Base-by-base conservation (phyloP, 352 stramenopile species). In the Pythium rishiriense region DNA sequence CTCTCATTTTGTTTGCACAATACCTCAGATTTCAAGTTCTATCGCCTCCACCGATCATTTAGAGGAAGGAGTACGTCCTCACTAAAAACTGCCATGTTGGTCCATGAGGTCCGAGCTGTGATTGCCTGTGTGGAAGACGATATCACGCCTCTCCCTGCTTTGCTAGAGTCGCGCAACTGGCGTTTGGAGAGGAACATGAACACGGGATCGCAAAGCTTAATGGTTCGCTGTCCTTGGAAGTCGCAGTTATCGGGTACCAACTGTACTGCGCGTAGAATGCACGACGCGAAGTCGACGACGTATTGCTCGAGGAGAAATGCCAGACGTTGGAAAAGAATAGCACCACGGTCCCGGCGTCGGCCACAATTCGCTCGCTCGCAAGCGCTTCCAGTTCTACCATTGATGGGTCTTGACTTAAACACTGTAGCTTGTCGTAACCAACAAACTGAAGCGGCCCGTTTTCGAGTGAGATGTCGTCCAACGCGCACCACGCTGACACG, bases 221-320 rank as follows among this genome's bases (percentile, higher is more conserved):
- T 12, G 83, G 83, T n/a, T 50, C 46, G 4, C 57, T 10, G 28
- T 80, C 76, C 0, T 64, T 69, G 3, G 68, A 72, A 31, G 61
- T 68, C 33, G 76, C 76, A 17, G 70, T 86, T 62, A 93, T 91
- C 28, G 37, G 69, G 19, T 72, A 49, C 28, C 54, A 41, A 22
- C 74, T 88, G 63, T 89, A 93, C 58, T 93, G 84, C 0, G 77
- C 81, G 69, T 93, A 93, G 58, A 91, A 91, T 1, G 82, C 84
- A 9, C 81, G 76, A 33, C 84, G 75, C 25, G 48, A 25, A 1
- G 41, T 28, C 17, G 70, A 35, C 11, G 84, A 86, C 22, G 71
- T 61, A 56, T 93, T 93, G 65, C 55, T 71, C 11, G 81, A 79
- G 4, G 84, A 93, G 51, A 65, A 81, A 47, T 93, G 84, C 84